A percentile compares a stretch with the other conserved stretches of the same genome.
These are phyloP conservation scores for Myxozyma nipponensis DNA, from an alignment of 805 yeast species.

Conservation along the genomic window DNA sequence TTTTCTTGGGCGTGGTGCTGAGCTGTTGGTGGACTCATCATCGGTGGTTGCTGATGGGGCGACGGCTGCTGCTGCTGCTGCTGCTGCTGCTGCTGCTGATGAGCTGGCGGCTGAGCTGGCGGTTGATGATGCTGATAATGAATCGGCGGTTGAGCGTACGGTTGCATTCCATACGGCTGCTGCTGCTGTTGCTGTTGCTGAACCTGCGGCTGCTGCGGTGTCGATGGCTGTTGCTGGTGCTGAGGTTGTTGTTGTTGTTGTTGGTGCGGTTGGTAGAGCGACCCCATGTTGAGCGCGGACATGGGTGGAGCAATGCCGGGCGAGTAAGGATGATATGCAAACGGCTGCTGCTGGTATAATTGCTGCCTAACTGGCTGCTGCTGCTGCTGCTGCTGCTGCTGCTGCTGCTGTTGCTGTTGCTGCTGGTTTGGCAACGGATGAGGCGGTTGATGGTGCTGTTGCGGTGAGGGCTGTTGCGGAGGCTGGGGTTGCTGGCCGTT, in stretches of 20 bases:
- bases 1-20: too few species aligned
- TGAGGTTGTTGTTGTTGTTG: constrained; percentile 1
- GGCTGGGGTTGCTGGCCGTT: too few species aligned
- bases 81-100: constrained; percentile 4
- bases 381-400: constrained; percentile 9
- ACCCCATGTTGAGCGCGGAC: not conserved
- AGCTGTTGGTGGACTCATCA: too few species aligned
- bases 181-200: not conserved
- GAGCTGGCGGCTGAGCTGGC: not conserved
- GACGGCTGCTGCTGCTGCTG: constrained; percentile 1
- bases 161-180: constrained; percentile 3
- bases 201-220: constrained; percentile 3
- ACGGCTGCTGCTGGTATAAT: not conserved
- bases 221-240: not conserved
- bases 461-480: not conserved
- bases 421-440: constrained; percentile 2
- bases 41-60: not conserved
- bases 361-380: not conserved
- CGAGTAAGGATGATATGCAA: not conserved
- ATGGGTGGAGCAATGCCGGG: not conserved
- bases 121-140: constrained; percentile 3
- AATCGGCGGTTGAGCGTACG: constrained; percentile 1
- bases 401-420: constrained; percentile 8
- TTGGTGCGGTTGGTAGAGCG: constrained; percentile 3
- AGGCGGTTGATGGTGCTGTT: not conserved